Evolutionary conservation across 2,329 filamentous ascomycete genomes (phyloP).

Genomic region (Westerdykella aurantiaca): DNA sequence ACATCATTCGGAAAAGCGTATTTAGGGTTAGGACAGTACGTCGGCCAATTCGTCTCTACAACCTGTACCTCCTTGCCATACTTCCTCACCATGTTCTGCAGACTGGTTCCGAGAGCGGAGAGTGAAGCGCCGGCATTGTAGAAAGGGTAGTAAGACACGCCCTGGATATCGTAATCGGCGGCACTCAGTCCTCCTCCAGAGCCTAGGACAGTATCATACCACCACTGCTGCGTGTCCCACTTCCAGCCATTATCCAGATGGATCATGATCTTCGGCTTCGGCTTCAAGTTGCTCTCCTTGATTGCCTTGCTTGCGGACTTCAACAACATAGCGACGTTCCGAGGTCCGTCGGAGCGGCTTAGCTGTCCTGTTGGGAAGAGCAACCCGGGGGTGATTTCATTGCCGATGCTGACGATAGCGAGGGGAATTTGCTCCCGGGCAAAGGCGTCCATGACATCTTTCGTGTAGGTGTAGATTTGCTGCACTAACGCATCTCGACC

Average conservation of each 20-base stretch:
- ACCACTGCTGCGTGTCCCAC: slow-evolving; percentile 60
- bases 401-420: slow-evolving; percentile 63
- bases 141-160: slow-evolving; percentile 69
- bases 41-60: slow-evolving; percentile 67
- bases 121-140: slow-evolving; percentile 58
- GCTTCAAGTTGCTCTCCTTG: slow-evolving; percentile 54
- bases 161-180: slow-evolving; percentile 64
- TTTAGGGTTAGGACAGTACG: slow-evolving; percentile 53
- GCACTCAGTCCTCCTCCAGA: slow-evolving; percentile 43
- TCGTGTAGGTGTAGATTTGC: slow-evolving; percentile 65
- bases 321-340: slow-evolving; percentile 59
- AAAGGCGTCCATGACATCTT: slow-evolving; percentile 57
- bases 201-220: slow-evolving; percentile 51
- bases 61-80: slow-evolving; percentile 65
- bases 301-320: slow-evolving; percentile 60
- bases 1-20: slow-evolving; percentile 58
- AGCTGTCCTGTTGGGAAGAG: slow-evolving; percentile 60
- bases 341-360: slow-evolving; percentile 40
- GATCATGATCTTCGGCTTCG: slow-evolving; percentile 64
- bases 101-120: slow-evolving; percentile 48
- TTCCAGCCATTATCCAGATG: slow-evolving; percentile 74
- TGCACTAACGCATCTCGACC: slow-evolving; percentile 54
- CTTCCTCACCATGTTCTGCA: slow-evolving; percentile 54
- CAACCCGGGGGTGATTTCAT: slow-evolving; percentile 64
- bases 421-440: slow-evolving; percentile 51